These are phyloP conservation scores for Monascus ruber DNA, from an alignment of 2,329 filamentous ascomycete species.

Conservation along the genomic window DNA sequence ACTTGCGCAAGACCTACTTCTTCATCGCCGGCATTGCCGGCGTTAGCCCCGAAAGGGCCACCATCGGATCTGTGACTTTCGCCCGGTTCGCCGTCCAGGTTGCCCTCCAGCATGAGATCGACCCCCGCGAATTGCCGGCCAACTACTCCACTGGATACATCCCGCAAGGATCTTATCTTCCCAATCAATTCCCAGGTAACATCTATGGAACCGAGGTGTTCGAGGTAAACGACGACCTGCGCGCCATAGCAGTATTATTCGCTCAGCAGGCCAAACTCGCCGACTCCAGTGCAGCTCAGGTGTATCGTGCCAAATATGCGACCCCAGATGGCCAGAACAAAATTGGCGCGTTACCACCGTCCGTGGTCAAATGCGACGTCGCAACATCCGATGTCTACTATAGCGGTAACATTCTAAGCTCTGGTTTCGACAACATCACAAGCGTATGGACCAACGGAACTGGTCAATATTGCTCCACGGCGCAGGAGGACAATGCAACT, in stretches of 20 bases:
- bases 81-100: conserved; percentile 62
- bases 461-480: conserved; percentile 57
- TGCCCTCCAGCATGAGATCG: conserved; percentile 64
- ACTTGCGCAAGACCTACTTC: conserved; percentile 59
- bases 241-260: conserved; percentile 41
- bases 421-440: conserved; percentile 56
- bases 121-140: conserved; percentile 53
- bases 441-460: conserved; percentile 55
- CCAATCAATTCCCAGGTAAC: conserved; percentile 45
- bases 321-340: conserved; percentile 22
- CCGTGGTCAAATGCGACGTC: conserved; percentile 53
- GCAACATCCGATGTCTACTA: conserved; percentile 65
- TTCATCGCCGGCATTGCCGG: conserved; percentile 62
- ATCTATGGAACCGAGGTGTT: conserved; percentile 61
- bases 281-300: conserved; percentile 39
- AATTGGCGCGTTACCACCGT: conserved; percentile 37
- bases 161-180: conserved; percentile 46
- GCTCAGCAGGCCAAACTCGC: conserved; percentile 42
- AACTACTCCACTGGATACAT: conserved; percentile 60
- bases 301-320: conserved; percentile 46
- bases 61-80: conserved; percentile 56
- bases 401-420: conserved; percentile 48
- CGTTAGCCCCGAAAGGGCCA: conserved; percentile 57
- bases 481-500: conserved; percentile 61
- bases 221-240: conserved; percentile 51